Evolutionary conservation across 2,329 filamentous ascomycete genomes (phyloP).

Genomic region (Westerdykella sp.): DNA sequence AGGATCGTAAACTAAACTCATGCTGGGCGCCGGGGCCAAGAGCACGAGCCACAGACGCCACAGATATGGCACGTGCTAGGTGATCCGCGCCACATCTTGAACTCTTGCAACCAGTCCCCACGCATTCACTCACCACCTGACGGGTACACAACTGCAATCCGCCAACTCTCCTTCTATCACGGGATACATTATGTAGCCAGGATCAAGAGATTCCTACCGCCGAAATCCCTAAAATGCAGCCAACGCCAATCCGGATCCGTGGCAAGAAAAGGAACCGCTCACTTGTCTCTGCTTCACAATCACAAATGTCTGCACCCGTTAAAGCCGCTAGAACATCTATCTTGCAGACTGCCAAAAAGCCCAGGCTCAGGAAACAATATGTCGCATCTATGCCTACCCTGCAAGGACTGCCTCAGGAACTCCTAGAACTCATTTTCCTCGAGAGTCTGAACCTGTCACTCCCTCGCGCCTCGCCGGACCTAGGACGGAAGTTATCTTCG

Average conservation of each 20-base stretch:
- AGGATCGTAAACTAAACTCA: neutral
- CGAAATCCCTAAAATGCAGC: slow-evolving; percentile 13
- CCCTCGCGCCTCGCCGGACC: slow-evolving; percentile 22
- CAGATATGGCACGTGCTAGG: slow-evolving; percentile 6
- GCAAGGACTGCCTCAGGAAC: slow-evolving; percentile 29
- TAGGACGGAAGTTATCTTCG: slow-evolving; percentile 31
- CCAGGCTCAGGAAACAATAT: slow-evolving; percentile 10
- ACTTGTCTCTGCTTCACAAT: slow-evolving; percentile 1
- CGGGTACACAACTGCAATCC: neutral
- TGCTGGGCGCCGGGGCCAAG: neutral
- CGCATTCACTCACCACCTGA: slow-evolving; percentile 1
- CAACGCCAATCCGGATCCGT: slow-evolving; percentile 30
- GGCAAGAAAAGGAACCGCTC: slow-evolving; percentile 25
- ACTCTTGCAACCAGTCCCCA: neutral
- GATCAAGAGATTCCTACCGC: neutral
- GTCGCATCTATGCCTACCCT: slow-evolving; percentile 26
- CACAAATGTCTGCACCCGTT: neutral
- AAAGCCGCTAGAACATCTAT: slow-evolving; percentile 4
- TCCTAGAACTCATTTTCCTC: slow-evolving; percentile 33
- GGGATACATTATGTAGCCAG: neutral
- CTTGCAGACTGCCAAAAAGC: slow-evolving; percentile 5
- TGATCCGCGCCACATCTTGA: neutral
- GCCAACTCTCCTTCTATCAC: neutral
- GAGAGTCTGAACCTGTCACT: slow-evolving; percentile 32
- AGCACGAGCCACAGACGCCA: slow-evolving; percentile 18